Evolutionary conservation across 2,329 filamentous ascomycete species (phyloP).

Genomic region (Hypoxylon sp.): DNA sequence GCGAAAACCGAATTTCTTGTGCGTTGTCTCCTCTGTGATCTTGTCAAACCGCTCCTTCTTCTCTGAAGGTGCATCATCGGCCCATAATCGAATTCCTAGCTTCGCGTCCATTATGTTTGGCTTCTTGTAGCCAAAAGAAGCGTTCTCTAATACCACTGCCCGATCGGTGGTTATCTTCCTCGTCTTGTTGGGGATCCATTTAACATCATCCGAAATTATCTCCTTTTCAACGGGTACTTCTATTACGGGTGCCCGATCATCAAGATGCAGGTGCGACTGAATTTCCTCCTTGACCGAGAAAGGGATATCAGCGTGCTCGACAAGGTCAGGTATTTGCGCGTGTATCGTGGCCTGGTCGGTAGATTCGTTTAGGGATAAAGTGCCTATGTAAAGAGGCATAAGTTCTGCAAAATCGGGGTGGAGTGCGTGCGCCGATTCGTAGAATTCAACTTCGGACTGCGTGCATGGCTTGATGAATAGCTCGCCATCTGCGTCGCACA

Average conservation of each 20-base stretch:
- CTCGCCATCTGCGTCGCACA: conserved; percentile 85
- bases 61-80: conserved; percentile 75
- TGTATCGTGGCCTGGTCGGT: conserved; percentile 64
- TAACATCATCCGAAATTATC: conserved; percentile 42
- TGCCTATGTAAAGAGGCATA: conserved; percentile 90
- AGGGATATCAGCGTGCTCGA: conserved; percentile 56
- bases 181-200: conserved; percentile 66
- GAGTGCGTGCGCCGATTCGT: conserved; percentile 76
- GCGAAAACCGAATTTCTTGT: conserved; percentile 72
- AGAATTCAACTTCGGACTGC: conserved; percentile 87
- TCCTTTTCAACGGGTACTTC: conserved; percentile 42
- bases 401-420: conserved; percentile 83
- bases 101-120: conserved; percentile 97
- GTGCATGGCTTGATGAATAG: conserved; percentile 97
- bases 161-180: conserved; percentile 80
- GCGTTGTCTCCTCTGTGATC: conserved; percentile 72
- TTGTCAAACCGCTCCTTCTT: conserved; percentile 74
- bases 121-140: conserved; percentile 82
- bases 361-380: conserved; percentile 76
- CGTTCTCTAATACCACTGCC: conserved; percentile 88
- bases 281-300: conserved; percentile 61
- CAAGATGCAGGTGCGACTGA: conserved; percentile 57
- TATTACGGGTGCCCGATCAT: conserved; percentile 31
- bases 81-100: conserved; percentile 88
- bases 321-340: conserved; percentile 63